Conservation (phyloP, 2,329 filamentous ascomycete species). For the Ilyonectria destructans region DNA sequence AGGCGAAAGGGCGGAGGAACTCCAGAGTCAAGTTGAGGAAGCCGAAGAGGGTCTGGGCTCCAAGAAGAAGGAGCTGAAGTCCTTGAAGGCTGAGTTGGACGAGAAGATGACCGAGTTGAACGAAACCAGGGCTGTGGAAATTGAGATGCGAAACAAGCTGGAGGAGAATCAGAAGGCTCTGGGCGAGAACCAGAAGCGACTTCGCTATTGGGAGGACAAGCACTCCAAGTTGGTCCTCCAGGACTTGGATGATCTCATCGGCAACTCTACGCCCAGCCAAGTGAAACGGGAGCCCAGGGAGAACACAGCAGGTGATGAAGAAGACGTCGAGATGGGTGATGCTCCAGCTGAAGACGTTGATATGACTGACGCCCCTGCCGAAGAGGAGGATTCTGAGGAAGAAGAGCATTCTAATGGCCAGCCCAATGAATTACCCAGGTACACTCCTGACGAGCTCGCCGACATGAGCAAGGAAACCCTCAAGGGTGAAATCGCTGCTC, state of each 20-base stretch:
- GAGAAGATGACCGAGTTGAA: constrained; percentile 90
- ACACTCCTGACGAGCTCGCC: constrained; percentile 80
- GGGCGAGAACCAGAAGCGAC: constrained; percentile 86
- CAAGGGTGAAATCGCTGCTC: constrained; percentile 74
- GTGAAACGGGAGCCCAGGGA: constrained; percentile 47
- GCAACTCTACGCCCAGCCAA: constrained; percentile 53
- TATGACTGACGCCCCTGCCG: constrained; percentile 51
- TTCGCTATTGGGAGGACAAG: constrained; percentile 92
- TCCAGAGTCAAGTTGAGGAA: constrained; percentile 82
- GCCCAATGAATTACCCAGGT: constrained; percentile 79
- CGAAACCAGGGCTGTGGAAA: constrained; percentile 89
- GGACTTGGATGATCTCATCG: constrained; percentile 80
- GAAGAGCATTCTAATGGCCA: constrained; percentile 51
- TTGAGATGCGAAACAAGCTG: constrained; percentile 98
- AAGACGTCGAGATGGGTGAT: constrained; percentile 55
- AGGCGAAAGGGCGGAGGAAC: constrained; percentile 80
- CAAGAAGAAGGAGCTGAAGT: constrained; percentile 86
- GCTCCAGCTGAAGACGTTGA: constrained; percentile 50
- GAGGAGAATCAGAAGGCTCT: constrained; percentile 96
- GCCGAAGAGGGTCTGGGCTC: constrained; percentile 83
- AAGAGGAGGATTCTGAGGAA: constrained; percentile 49
- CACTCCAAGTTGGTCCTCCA: constrained; percentile 87
- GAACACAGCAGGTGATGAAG: constrained; percentile 45
- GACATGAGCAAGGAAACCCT: constrained; percentile 76
- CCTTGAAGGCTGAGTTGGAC: constrained; percentile 88